Percentiles rank a stretch among this genome's conserved stretches.
These are phyloP conservation scores for Boletus subcaerulescens DNA, from an alignment of 768 basidiomycete species.

Conservation along the genomic window DNA sequence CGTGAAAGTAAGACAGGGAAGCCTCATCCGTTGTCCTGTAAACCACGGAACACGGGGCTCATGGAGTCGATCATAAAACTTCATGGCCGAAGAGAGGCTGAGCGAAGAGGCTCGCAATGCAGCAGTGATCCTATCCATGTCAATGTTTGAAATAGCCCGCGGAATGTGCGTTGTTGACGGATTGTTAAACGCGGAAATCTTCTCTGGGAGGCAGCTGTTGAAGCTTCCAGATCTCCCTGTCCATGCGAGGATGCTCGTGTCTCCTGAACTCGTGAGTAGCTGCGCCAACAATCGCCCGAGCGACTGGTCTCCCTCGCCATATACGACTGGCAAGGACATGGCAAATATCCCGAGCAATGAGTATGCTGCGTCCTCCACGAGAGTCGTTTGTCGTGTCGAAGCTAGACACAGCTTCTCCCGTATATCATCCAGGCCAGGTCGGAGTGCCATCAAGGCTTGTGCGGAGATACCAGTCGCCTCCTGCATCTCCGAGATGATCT, in stretches of 20 bases:
- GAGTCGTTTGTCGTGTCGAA: constrained; percentile 3
- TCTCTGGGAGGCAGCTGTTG: constrained; percentile 12
- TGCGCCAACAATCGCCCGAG: constrained; percentile 6
- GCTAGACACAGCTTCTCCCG: constrained; percentile 13
- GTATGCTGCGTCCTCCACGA: constrained; percentile 12
- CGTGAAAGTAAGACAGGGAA: constrained; percentile 10
- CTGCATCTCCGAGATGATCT: constrained; percentile 8
- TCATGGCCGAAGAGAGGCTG: neutral
- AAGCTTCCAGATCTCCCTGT: constrained; percentile 2
- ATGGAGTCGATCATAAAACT: constrained; percentile 3
- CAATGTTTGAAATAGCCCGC: neutral
- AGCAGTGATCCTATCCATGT: neutral
- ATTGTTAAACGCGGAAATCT: neutral
- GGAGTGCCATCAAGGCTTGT: neutral
- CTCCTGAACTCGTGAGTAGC: constrained; percentile 5
- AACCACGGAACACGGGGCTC: constrained; percentile 1
- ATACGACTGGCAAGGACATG: neutral
- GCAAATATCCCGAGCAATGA: constrained; percentile 13
- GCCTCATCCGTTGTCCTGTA: neutral
- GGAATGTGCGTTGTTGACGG: neutral
- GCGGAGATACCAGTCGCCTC: neutral
- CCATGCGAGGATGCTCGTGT: constrained; percentile 9
- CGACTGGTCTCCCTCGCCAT: constrained; percentile 9
- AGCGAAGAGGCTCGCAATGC: neutral
- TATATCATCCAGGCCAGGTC: constrained; percentile 3